Evolutionary conservation across 306 rosid species (phyloP).

Genomic region (Prunus mongolica): DNA sequence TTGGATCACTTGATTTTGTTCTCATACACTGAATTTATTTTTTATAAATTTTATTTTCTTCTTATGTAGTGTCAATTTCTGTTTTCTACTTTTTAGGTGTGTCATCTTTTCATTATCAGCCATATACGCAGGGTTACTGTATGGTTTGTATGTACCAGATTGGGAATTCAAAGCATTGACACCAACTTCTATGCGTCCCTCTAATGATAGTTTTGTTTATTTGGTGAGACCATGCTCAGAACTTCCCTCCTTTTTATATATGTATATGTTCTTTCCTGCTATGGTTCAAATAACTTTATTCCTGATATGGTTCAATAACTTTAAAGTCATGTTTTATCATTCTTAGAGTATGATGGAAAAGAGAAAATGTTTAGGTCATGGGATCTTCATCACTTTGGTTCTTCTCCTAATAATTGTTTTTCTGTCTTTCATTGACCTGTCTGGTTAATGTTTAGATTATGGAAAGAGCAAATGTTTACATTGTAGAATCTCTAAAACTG

Average conservation of each 20-base stretch:
- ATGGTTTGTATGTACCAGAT: slow-evolving; percentile 87
- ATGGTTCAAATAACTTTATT: slow-evolving; percentile 3
- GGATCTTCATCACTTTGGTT: neutral
- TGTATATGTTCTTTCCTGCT: neutral
- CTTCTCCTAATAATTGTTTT: neutral
- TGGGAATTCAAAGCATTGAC: slow-evolving; percentile 61
- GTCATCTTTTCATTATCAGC: slow-evolving; percentile 48
- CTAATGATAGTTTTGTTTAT: slow-evolving; percentile 39
- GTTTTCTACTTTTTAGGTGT: slow-evolving; percentile 50
- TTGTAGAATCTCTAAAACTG: neutral
- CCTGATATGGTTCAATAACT: neutral
- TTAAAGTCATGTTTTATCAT: slow-evolving; percentile 8
- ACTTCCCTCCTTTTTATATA: neutral
- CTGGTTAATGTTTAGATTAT: neutral
- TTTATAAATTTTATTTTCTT: neutral
- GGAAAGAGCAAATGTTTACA: neutral
- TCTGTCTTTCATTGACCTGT: neutral
- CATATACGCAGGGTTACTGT: slow-evolving; percentile 52
- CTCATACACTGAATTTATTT: neutral
- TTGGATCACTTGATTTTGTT: slow-evolving; percentile 10
- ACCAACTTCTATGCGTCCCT: slow-evolving; percentile 38
- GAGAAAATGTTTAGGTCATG: neutral
- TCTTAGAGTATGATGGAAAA: slow-evolving; percentile 7
- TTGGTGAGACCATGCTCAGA: slow-evolving; percentile 41
- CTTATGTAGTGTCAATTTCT: neutral